These are phyloP conservation scores for Naematelia aurantialba DNA, from an alignment of 768 basidiomycete species.

Conservation along the genomic window DNA sequence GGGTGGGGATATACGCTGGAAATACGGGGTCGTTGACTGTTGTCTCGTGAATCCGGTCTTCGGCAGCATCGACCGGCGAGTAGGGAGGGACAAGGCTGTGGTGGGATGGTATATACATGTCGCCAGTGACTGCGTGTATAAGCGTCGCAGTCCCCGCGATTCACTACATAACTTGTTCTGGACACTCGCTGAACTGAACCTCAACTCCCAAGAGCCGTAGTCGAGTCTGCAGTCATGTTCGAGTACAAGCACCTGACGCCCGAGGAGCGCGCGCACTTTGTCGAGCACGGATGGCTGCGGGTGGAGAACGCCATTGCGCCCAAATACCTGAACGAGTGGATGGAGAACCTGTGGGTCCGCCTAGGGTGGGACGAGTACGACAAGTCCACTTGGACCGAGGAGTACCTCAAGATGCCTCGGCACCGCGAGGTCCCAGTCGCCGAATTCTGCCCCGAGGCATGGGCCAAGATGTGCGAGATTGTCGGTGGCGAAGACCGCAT, in stretches of 20 bases:
- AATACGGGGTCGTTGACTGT: too few species aligned
- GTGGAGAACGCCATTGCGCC: constrained; percentile 22
- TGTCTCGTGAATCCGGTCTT: too few species aligned
- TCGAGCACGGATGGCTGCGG: constrained; percentile 32
- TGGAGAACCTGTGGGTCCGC: constrained; percentile 27
- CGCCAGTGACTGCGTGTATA: too few species aligned
- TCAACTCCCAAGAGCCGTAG: too few species aligned
- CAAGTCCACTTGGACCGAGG: constrained; percentile 22
- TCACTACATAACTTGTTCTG: too few species aligned
- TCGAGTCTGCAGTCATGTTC: constrained; percentile 11
- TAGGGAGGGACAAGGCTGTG: too few species aligned
- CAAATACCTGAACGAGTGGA: constrained; percentile 24
- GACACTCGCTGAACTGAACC: too few species aligned
- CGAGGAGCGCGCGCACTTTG: constrained; percentile 16
- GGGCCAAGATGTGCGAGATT: constrained; percentile 33
- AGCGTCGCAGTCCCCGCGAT: too few species aligned
- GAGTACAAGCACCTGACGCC: constrained; percentile 7
- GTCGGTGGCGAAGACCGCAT: constrained; percentile 31
- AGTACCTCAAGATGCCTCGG: constrained; percentile 18
- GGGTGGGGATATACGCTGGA: too few species aligned
- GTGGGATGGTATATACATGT: too few species aligned
- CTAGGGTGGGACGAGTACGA: constrained; percentile 26
- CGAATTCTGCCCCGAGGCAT: constrained; percentile 33
- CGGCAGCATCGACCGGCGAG: too few species aligned
- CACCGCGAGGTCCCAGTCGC: constrained; percentile 25